Percentiles rank a stretch among this genome's conserved stretches.
phyloP scores from a whole-genome alignment of 176 grass and related monocot genomes.

The Calamus simplicifolius region DNA sequence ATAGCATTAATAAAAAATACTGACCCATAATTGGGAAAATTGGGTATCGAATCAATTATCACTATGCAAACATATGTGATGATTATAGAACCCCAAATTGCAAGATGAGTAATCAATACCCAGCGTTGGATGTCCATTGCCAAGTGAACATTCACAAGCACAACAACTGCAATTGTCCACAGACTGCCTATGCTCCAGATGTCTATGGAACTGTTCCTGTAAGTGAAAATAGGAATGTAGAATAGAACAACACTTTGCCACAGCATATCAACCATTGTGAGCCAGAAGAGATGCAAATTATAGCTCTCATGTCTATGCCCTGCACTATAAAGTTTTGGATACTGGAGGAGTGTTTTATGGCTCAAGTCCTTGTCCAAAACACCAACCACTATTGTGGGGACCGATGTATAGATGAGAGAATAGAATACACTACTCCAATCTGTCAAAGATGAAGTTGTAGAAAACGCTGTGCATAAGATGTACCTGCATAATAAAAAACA shows the following conservation, averaged over 20 bases:
- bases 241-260: constrained; percentile 99
- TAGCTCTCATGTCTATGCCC: constrained; percentile 92
- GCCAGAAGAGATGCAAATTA: constrained; percentile 95
- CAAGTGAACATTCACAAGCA: constrained; percentile 96
- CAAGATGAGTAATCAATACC: constrained; percentile 92
- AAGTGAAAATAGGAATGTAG: constrained; percentile 91
- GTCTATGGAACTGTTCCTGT: constrained; percentile 82
- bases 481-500: constrained; percentile 49
- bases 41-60: constrained; percentile 89
- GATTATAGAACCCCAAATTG: constrained; percentile 91
- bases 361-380: constrained; percentile 96
- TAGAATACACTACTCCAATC: constrained; percentile 99
- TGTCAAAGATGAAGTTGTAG: constrained; percentile 80
- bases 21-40: constrained; percentile 93
- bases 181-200: constrained; percentile 99
- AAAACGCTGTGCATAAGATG: constrained; percentile 87
- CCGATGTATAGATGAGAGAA: constrained; percentile 94
- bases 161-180: constrained; percentile 93
- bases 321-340: constrained; percentile 86
- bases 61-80: constrained; percentile 97
- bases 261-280: constrained; percentile 95
- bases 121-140: constrained; percentile 92
- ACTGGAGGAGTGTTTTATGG: constrained; percentile 88
- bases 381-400: constrained; percentile 87
- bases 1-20: constrained; percentile 5